A percentile compares a stretch with the other conserved stretches of the same genome.
Evolutionary conservation across 345 rosid species (phyloP).

Genomic region (Rhizophora mangle): DNA sequence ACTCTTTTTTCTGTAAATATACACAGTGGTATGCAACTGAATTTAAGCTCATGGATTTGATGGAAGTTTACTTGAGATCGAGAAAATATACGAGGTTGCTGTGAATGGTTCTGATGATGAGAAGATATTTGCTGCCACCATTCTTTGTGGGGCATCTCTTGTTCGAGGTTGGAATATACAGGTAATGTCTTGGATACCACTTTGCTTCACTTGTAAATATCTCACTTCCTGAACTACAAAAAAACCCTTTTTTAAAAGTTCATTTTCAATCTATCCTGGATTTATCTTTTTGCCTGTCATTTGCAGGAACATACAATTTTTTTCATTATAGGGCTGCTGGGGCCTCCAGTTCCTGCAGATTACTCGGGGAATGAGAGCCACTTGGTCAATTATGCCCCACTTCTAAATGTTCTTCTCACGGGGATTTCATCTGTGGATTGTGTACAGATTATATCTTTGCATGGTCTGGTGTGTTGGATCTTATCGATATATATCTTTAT

Average conservation of each 20-base stretch:
- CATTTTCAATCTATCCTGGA: constrained; percentile 6
- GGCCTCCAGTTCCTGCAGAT: constrained; percentile 70
- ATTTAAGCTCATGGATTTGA: constrained; percentile 75
- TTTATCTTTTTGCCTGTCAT: constrained; percentile 21
- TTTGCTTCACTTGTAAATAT: background rate
- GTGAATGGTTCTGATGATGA: constrained; percentile 80
- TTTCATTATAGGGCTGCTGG: constrained; percentile 68
- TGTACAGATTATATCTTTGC: constrained; percentile 79
- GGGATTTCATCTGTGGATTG: constrained; percentile 87
- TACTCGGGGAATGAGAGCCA: constrained; percentile 70
- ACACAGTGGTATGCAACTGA: constrained; percentile 61
- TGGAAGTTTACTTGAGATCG: constrained; percentile 97
- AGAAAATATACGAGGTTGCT: constrained; percentile 91
- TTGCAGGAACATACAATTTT: constrained; percentile 78
- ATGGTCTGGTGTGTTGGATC: constrained; percentile 74
- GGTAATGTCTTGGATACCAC: constrained; percentile 35
- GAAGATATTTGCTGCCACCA: constrained; percentile 80
- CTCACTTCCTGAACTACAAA: background rate
- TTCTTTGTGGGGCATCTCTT: constrained; percentile 94
- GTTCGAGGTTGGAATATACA: constrained; percentile 96
- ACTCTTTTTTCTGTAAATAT: constrained; percentile 37
- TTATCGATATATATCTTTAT: constrained; percentile 3
- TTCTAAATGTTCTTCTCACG: constrained; percentile 77
- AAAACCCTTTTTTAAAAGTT: constrained; percentile 2
- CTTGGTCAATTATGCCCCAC: constrained; percentile 68